Base-by-base conservation (phyloP, 768 basidiomycete genomes). In the Termitomyces sp. region DNA sequence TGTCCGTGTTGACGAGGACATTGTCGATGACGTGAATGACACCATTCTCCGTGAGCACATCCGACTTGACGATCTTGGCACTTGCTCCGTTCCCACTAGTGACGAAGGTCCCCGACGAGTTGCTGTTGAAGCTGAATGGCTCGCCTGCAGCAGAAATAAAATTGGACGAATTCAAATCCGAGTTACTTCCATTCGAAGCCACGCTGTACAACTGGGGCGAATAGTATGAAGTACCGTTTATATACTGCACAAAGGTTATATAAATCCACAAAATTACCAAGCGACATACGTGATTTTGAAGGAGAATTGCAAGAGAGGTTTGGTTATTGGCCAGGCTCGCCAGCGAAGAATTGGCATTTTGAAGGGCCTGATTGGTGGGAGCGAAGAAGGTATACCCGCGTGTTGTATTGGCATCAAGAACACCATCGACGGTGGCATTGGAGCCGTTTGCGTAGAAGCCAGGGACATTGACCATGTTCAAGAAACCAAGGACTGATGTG, bases 191-290 rank as follows among this genome's bases (percentile, higher is more conserved):
- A 24, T 49, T 48, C 14, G 55, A 20, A 10, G 55, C 32, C 30
- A 52, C 33, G 42, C 43, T 36, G 28, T 38, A 47, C 38, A 90
- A 68, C 12, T 71, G 58, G 1, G 83, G 75, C 0, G 86, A 86
- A 72, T 91, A 91, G 12, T 82, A 68, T 0, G 83, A 77, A 0
- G 87, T 79, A 26, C 85, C 88, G 69, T 90, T 90, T 63, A 91
- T 80, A 58, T 83, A 68, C 83, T 86, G 53, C 18, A 46, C 4
- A 20, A 6, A 53, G n/a, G 6, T 18, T 57, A 45, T 40, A 13
- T 4, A 26, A 51, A 28, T n/a, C 3, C 30, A 18, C 22, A 47
- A 53, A 16, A 20, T 16, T 10, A 30, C 7, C 7, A 48, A 9
- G 50, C 35, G 22, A 70, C 82, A 26, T 57, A 88, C 85, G 63